A percentile compares a stretch with the other conserved stretches of the same genome.
phyloP scores from a whole-genome alignment of 1,139 yeast genomes.

The Yamadazyma kanchanaburiensis region DNA sequence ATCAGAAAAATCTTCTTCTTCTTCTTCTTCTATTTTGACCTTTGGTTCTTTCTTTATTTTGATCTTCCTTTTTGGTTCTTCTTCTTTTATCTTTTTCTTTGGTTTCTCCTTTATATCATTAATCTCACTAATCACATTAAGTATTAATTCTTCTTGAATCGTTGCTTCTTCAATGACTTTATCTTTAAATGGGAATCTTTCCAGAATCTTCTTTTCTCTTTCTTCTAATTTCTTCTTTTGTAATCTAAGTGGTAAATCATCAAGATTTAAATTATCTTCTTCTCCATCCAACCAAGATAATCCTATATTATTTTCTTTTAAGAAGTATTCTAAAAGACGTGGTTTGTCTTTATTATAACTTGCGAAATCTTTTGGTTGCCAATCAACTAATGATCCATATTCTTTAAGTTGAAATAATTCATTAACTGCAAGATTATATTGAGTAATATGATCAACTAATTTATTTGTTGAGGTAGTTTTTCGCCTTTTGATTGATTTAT shows the following conservation, averaged over 20 bases:
- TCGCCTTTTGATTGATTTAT: conserved; percentile 11
- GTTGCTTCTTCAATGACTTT: conserved; percentile 23
- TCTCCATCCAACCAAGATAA: conserved; percentile 33
- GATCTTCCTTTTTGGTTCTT: not conserved
- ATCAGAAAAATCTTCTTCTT: conserved; percentile 1
- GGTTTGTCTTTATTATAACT: conserved; percentile 25
- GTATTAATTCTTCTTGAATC: conserved; percentile 17
- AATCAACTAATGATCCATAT: conserved; percentile 56
- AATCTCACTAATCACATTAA: conserved; percentile 1
- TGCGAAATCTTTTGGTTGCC: conserved; percentile 53
- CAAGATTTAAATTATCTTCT: conserved; percentile 24
- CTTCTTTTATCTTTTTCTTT: not conserved
- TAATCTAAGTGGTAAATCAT: conserved; percentile 36
- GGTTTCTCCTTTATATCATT: not conserved
- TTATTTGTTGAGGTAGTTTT: conserved; percentile 14
- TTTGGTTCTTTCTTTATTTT: conserved; percentile 1
- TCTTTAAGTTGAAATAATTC: conserved; percentile 59
- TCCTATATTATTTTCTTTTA: conserved; percentile 23
- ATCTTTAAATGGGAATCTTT: conserved; percentile 36
- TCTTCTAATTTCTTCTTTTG: conserved; percentile 46
- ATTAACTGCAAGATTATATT: conserved; percentile 44
- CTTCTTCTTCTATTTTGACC: not conserved
- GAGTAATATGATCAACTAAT: conserved; percentile 35
- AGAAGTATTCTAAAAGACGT: conserved; percentile 32
- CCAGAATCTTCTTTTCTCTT: conserved; percentile 28